A percentile compares a stretch with the other conserved stretches of the same genome.
These are phyloP conservation scores for Aspergillus fischeri DNA, from an alignment of 2,329 filamentous ascomycete species.

Conservation along the genomic window DNA sequence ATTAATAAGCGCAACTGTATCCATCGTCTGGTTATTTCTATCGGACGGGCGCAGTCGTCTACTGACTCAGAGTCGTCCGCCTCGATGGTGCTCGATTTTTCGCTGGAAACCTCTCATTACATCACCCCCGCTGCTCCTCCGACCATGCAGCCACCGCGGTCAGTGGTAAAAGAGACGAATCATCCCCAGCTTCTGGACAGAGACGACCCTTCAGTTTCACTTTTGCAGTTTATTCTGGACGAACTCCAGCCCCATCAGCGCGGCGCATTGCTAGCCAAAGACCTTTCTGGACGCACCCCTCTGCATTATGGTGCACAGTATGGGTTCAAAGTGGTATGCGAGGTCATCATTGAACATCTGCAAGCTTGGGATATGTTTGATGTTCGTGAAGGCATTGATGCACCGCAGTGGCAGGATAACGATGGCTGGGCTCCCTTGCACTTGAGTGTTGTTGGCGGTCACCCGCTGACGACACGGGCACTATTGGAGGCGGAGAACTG, in stretches of 20 bases:
- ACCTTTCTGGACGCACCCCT: slow-evolving; percentile 77
- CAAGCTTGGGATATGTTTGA: slow-evolving; percentile 85
- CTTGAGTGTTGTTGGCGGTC: slow-evolving; percentile 85
- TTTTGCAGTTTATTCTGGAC: slow-evolving; percentile 62
- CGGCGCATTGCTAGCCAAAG: slow-evolving; percentile 61
- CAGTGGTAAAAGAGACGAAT: slow-evolving; percentile 64
- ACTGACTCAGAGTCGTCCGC: slow-evolving; percentile 50
- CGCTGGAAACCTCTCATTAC: slow-evolving; percentile 62
- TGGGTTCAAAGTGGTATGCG: slow-evolving; percentile 85
- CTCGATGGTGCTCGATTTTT: slow-evolving; percentile 48
- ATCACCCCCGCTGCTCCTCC: slow-evolving; percentile 75
- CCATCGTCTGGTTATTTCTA: slow-evolving; percentile 86
- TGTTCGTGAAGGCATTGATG: slow-evolving; percentile 79
- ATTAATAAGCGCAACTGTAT: slow-evolving; percentile 93
- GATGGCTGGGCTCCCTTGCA: slow-evolving; percentile 91
- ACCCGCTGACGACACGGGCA: slow-evolving; percentile 76
- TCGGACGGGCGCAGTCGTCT: slow-evolving; percentile 68
- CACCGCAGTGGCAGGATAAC: slow-evolving; percentile 81
- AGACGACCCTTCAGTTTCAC: slow-evolving; percentile 70
- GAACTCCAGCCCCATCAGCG: slow-evolving; percentile 65
- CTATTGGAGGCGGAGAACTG: slow-evolving; percentile 78
- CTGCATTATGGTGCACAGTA: slow-evolving; percentile 94
- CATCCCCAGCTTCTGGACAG: slow-evolving; percentile 57
- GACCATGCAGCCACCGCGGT: slow-evolving; percentile 55
- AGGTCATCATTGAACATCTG: slow-evolving; percentile 83